A percentile compares a stretch with the other conserved stretches of the same genome.
Conservation (phyloP, 1,139 yeast species). For the Scheffersomyces quercinus region DNA sequence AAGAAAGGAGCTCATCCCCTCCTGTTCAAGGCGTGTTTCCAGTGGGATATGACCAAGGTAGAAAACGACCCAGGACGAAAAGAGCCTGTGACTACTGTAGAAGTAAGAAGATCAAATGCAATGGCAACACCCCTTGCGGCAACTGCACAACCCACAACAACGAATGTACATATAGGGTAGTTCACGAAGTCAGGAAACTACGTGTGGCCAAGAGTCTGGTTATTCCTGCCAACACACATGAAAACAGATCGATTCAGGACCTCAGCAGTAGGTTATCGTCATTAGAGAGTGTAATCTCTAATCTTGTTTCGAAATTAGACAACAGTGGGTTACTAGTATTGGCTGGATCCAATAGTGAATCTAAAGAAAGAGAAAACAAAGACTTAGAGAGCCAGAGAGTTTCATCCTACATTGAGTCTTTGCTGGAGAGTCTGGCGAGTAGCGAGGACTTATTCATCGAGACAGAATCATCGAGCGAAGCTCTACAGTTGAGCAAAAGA, state of each 20-base stretch:
- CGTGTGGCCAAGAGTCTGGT: slow-evolving; percentile 8
- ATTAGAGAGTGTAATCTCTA: slow-evolving; percentile 11
- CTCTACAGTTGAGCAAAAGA: no score
- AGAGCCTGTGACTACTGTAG: slow-evolving; percentile 28
- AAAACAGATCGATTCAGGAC: neutral
- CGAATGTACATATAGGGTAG: slow-evolving; percentile 15
- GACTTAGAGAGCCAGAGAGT: no score
- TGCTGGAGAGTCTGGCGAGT: no score
- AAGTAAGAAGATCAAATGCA: slow-evolving; percentile 25
- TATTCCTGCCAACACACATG: neutral
- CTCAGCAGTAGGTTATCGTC: slow-evolving; percentile 12
- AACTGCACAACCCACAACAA: slow-evolving; percentile 16
- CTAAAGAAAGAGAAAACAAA: no score
- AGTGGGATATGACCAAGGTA: no score
- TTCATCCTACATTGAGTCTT: no score
- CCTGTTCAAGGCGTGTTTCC: no score
- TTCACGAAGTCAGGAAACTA: slow-evolving; percentile 15
- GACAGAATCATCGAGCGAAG: no score
- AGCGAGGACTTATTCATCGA: no score
- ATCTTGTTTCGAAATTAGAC: slow-evolving; percentile 7
- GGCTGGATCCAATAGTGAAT: no score
- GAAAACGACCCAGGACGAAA: slow-evolving; percentile 14
- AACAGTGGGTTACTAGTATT: neutral
- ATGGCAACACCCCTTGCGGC: slow-evolving; percentile 22
- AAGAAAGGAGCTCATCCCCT: no score